A percentile compares a stretch with the other conserved stretches of the same genome.
Evolutionary conservation across 176 grass and related monocot species (phyloP).

Genomic region (Pharus latifolius): DNA sequence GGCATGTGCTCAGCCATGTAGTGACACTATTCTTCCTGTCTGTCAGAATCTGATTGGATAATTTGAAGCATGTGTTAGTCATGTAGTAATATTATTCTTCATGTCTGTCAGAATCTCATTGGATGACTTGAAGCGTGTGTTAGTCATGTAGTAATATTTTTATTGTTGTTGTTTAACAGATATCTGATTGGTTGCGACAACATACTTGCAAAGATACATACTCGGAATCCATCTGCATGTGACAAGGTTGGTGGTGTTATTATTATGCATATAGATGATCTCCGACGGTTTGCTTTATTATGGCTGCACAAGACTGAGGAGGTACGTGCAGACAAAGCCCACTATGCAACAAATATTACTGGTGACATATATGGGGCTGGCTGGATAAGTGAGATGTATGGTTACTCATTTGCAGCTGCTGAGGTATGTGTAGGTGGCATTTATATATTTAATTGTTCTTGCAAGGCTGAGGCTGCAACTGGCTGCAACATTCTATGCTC

Average conservation of each 20-base stretch:
- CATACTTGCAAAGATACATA: constrained; percentile 88
- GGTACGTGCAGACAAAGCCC: constrained; percentile 83
- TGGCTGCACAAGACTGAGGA: constrained; percentile 97
- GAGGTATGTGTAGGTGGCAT: constrained; percentile 48
- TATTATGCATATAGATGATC: constrained; percentile 99
- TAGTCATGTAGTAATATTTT: constrained; percentile 3
- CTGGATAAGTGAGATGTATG: constrained; percentile 99
- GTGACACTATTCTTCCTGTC: neutral
- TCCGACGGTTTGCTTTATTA: constrained; percentile 67
- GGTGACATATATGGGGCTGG: constrained; percentile 90
- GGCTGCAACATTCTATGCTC: neutral
- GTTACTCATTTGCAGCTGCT: constrained; percentile 89
- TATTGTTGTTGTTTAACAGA: too few species aligned
- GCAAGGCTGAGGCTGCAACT: neutral
- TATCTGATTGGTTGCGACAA: constrained; percentile 98
- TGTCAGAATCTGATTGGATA: constrained; percentile 46
- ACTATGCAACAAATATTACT: constrained; percentile 94
- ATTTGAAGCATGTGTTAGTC: neutral
- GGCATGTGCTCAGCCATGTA: neutral
- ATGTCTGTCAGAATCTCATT: constrained; percentile 45
- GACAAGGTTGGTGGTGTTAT: constrained; percentile 99
- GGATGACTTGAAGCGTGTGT: constrained; percentile 11
- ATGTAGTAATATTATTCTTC: constrained; percentile 16
- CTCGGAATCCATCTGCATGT: constrained; percentile 74
- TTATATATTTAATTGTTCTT: constrained; percentile 4